phyloP scores from a whole-genome alignment of 2,329 filamentous ascomycete genomes.

The Hypoxylon rubiginosum region DNA sequence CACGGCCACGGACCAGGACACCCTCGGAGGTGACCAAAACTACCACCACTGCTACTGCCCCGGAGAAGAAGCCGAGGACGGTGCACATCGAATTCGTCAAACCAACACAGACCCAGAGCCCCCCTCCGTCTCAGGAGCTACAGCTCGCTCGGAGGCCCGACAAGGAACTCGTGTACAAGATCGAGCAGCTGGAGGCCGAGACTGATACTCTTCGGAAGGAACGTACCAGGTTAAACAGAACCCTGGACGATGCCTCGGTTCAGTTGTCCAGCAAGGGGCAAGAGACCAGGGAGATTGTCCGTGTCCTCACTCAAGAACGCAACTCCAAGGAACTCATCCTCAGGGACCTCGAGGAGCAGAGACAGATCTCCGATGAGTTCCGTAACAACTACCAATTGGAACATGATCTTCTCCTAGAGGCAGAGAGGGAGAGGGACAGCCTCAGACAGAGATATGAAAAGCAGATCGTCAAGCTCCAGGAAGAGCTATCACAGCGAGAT shows the following conservation, averaged over 20 bases:
- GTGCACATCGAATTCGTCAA: slow-evolving; percentile 51
- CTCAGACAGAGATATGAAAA: slow-evolving; percentile 47
- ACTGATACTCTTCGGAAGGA: slow-evolving; percentile 50
- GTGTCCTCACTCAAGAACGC: slow-evolving; percentile 49
- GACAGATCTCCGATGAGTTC: slow-evolving; percentile 53
- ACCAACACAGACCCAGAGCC: slow-evolving; percentile 27
- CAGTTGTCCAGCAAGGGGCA: slow-evolving; percentile 47
- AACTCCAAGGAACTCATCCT: slow-evolving; percentile 52
- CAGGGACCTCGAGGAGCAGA: slow-evolving; percentile 53
- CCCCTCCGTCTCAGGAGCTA: slow-evolving; percentile 44
- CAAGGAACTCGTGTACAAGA: slow-evolving; percentile 52
- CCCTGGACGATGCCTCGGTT: slow-evolving; percentile 51
- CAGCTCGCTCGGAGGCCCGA: slow-evolving; percentile 48
- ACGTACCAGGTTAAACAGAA: slow-evolving; percentile 50
- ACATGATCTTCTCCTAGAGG: slow-evolving; percentile 46
- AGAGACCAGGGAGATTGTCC: slow-evolving; percentile 51
- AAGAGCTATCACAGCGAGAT: slow-evolving; percentile 44
- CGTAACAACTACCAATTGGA: slow-evolving; percentile 54
- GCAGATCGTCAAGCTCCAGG: slow-evolving; percentile 45
- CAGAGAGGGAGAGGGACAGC: slow-evolving; percentile 54
- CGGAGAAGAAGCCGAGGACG: slow-evolving; percentile 46
- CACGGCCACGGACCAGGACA: slow-evolving; percentile 44
- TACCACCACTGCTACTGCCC: slow-evolving; percentile 31
- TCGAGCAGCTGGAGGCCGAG: slow-evolving; percentile 55
- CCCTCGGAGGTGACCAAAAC: slow-evolving; percentile 46